These are phyloP conservation scores for Meyerozyma smithsonii DNA, from an alignment of 1,139 yeast species.

Conservation along the genomic window DNA sequence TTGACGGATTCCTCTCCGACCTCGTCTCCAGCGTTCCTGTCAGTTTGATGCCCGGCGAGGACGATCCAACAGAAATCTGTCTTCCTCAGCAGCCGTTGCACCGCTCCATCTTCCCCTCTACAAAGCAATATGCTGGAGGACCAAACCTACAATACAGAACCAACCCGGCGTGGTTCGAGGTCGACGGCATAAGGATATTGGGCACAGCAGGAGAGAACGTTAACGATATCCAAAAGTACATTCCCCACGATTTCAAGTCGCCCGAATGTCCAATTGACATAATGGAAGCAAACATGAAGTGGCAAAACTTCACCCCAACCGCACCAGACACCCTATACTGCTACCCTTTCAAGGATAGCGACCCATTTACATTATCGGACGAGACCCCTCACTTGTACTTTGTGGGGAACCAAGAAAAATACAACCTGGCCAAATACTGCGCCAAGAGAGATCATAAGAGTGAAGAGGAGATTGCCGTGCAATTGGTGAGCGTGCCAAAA, in stretches of 20 bases:
- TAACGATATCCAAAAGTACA: constrained; percentile 68
- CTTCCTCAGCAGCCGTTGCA: constrained; percentile 91
- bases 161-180: constrained; percentile 69
- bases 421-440: constrained; percentile 31
- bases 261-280: constrained; percentile 36
- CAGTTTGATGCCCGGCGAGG: constrained; percentile 76
- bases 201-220: constrained; percentile 86
- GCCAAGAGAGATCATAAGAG: constrained; percentile 25
- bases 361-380: constrained; percentile 67
- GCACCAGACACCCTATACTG: constrained; percentile 95
- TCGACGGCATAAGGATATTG: constrained; percentile 52
- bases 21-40: constrained; percentile 59
- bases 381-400: constrained; percentile 84
- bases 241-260: constrained; percentile 23
- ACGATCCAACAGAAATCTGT: constrained; percentile 79
- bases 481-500: constrained; percentile 65
- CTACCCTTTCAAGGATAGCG: constrained; percentile 74
- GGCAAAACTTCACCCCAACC: constrained; percentile 91
- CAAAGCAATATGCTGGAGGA: constrained; percentile 39
- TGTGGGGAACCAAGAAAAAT: constrained; percentile 76
- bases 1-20: constrained; percentile 61
- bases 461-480: constrained; percentile 30
- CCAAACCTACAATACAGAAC: constrained; percentile 48
- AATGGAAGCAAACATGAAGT: constrained; percentile 64
- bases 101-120: constrained; percentile 56